Evolutionary conservation across 148 eudicot species (phyloP).

Genomic region (Nyssa sinensis): DNA sequence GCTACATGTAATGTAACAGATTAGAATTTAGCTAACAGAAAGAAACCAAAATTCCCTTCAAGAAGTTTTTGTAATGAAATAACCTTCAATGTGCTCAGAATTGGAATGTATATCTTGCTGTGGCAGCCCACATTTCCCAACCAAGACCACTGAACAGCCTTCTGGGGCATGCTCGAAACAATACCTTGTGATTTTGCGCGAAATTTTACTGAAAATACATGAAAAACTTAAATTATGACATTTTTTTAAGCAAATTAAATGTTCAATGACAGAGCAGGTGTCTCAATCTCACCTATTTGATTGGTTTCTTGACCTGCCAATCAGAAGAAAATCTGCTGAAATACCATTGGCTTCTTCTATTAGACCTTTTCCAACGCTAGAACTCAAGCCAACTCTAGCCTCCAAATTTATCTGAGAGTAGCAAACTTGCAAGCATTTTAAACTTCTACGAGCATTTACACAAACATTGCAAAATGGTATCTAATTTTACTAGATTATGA

Average conservation of each 20-base stretch:
- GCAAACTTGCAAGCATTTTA: neutral
- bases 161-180: slow-evolving; percentile 62
- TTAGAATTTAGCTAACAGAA: neutral
- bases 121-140: slow-evolving; percentile 23
- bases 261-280: neutral
- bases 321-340: slow-evolving; percentile 51
- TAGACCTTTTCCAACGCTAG: slow-evolving; percentile 53
- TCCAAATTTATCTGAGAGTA: slow-evolving; percentile 64
- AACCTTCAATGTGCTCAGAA: slow-evolving; percentile 20
- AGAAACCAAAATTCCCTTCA: neutral
- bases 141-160: slow-evolving; percentile 67
- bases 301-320: slow-evolving; percentile 40
- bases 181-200: slow-evolving; percentile 30
- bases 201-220: slow-evolving; percentile 9
- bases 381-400: slow-evolving; percentile 68
- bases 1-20: neutral
- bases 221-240: neutral
- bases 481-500: neutral
- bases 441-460: neutral
- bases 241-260: neutral
- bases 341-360: slow-evolving; percentile 56
- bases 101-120: slow-evolving; percentile 14
- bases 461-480: neutral
- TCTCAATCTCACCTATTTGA: slow-evolving; percentile 34
- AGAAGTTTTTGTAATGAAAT: neutral